A percentile compares a stretch with the other conserved stretches of the same genome.
These are phyloP conservation scores for Syzygium jambos DNA, from an alignment of 345 rosid genomes.

Conservation along the genomic window DNA sequence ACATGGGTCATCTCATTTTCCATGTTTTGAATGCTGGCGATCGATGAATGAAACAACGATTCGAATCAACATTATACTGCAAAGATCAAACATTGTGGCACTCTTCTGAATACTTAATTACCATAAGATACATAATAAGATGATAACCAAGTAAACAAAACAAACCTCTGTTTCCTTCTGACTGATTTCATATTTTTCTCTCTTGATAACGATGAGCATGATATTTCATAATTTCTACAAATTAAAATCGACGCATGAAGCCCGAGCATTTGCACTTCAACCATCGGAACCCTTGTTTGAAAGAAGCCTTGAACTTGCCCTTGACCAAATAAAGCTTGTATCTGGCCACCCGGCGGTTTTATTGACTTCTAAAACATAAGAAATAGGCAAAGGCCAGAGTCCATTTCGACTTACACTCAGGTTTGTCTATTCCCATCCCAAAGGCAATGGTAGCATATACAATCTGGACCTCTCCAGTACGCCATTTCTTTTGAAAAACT, in stretches of 20 bases:
- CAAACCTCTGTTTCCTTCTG: background rate
- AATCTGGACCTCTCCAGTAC: too few relatives aligned
- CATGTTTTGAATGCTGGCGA: background rate
- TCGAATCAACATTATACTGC: fast-evolving
- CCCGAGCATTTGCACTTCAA: background rate
- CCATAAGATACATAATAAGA: background rate
- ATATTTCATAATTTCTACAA: too few relatives aligned
- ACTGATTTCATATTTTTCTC: background rate
- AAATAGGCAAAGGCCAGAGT: too few relatives aligned
- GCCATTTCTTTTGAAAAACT: too few relatives aligned
- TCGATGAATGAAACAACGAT: background rate
- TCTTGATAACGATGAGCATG: background rate
- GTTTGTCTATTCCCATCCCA: too few relatives aligned
- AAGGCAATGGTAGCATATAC: too few relatives aligned
- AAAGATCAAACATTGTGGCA: too few relatives aligned
- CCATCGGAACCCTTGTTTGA: background rate
- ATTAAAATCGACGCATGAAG: background rate
- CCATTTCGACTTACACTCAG: too few relatives aligned
- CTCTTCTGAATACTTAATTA: too few relatives aligned
- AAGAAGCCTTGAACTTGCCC: background rate
- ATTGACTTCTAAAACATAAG: background rate
- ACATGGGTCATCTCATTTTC: background rate
- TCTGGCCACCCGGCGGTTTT: too few relatives aligned
- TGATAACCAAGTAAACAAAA: background rate
- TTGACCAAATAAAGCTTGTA: background rate